phyloP scores from a whole-genome alignment of 805 yeast species.

The Saccharomycopsis oosterbeekiorum region DNA sequence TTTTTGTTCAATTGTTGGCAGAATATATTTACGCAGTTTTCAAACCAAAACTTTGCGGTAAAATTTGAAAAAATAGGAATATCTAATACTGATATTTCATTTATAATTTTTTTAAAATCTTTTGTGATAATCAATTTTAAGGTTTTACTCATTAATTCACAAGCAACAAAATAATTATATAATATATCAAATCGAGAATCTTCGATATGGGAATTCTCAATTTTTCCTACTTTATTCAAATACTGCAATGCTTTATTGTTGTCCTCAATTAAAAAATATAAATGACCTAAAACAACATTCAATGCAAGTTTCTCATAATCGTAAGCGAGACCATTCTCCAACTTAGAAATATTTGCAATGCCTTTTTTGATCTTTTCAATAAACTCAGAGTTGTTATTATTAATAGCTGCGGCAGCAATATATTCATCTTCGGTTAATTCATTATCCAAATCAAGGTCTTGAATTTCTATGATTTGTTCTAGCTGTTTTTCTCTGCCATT shows the following conservation, averaged over 20 bases:
- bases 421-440: not conserved
- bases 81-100: not conserved
- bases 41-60: constrained; percentile 13
- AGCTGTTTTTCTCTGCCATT: not conserved
- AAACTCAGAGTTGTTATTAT: not conserved
- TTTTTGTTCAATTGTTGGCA: not conserved
- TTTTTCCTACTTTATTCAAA: constrained; percentile 2
- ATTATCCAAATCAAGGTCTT: not conserved
- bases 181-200: not conserved
- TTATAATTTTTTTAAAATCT: not conserved
- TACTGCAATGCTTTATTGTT: not conserved
- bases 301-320: constrained; percentile 1
- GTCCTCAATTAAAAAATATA: constrained; percentile 6
- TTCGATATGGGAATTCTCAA: not conserved
- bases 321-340: not conserved
- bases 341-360: not conserved
- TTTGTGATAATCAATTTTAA: not conserved
- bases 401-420: not conserved
- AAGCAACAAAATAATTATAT: not conserved
- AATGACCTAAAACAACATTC: constrained; percentile 4
- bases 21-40: constrained; percentile 3
- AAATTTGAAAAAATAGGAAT: constrained; percentile 12
- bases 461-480: not conserved
- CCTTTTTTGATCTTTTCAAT: not conserved
- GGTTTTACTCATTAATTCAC: not conserved